phyloP scores from a whole-genome alignment of 106 monocot species.

The Hemerocallis citrina region DNA sequence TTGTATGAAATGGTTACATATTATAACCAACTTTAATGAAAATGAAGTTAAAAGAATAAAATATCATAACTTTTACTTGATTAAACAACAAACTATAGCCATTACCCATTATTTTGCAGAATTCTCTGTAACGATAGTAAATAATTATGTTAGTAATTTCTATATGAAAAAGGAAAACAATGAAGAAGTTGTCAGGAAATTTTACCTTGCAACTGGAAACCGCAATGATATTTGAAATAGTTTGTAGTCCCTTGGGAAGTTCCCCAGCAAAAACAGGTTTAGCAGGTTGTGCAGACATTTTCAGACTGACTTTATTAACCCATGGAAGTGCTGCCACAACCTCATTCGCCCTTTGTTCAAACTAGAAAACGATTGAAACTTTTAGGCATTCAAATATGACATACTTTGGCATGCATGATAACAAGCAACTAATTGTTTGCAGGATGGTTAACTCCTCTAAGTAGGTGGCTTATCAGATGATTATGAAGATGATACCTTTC shows the following conservation, averaged over 20 bases:
- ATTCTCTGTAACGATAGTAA: neutral
- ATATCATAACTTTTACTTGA: too few relatives aligned
- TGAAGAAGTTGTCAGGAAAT: neutral
- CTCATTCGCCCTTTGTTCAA: slow-evolving; percentile 90
- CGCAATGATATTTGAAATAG: slow-evolving; percentile 91
- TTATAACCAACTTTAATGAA: too few relatives aligned
- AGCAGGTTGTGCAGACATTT: slow-evolving; percentile 95
- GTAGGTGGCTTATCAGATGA: neutral
- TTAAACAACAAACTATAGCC: too few relatives aligned
- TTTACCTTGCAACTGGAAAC: slow-evolving; percentile 96
- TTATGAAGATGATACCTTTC: too few relatives aligned
- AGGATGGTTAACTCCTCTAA: neutral
- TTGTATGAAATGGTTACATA: too few relatives aligned
- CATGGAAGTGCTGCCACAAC: slow-evolving; percentile 81
- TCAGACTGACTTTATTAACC: slow-evolving; percentile 85
- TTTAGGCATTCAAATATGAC: slow-evolving; percentile 4
- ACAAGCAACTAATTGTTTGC: neutral
- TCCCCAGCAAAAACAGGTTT: slow-evolving; percentile 69
- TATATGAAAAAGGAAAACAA: neutral
- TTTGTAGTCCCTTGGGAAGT: slow-evolving; percentile 74
- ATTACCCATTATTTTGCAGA: neutral
- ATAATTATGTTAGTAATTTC: neutral
- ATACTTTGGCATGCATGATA: neutral
- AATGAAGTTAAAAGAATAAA: too few relatives aligned
- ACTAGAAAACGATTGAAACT: slow-evolving; percentile 36